Conservation (phyloP, 2,329 filamentous ascomycete genomes). For the Pseudopyrenochaeta lycopersici region DNA sequence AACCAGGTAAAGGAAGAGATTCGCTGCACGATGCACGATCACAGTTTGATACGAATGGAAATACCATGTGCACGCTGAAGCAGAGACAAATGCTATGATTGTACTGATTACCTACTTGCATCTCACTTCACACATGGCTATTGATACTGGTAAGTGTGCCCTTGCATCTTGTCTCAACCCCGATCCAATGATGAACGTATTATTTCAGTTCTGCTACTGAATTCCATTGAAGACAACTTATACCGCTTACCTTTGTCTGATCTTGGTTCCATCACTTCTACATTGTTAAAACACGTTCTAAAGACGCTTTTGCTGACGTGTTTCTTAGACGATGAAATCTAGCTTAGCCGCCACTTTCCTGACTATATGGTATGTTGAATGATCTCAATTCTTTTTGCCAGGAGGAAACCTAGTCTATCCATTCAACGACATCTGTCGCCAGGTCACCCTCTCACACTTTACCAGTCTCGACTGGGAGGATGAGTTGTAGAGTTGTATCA, state of each 20-base stretch:
- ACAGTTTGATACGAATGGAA: too few species aligned
- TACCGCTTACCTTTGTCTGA: constrained; percentile 67
- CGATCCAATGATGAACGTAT: constrained; percentile 48
- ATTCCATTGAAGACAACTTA: constrained; percentile 65
- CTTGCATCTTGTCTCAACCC: background rate
- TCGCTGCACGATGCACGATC: too few species aligned
- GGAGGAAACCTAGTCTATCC: constrained; percentile 70
- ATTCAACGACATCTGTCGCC: constrained; percentile 71
- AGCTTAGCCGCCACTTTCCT: background rate
- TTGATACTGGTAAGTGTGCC: constrained; percentile 31
- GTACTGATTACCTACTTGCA: too few species aligned
- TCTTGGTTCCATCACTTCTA: constrained; percentile 16
- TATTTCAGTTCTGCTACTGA: constrained; percentile 72
- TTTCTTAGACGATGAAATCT: constrained; percentile 6
- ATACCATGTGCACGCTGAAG: too few species aligned
- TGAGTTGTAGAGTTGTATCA: constrained; percentile 76
- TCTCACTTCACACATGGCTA: too few species aligned
- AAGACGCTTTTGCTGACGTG: constrained; percentile 24
- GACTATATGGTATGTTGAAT: constrained; percentile 31
- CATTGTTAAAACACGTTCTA: constrained; percentile 4
- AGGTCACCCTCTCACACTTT: constrained; percentile 78
- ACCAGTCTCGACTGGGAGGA: constrained; percentile 68
- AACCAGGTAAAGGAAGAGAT: background rate
- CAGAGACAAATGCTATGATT: background rate
- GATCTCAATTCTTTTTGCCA: constrained; percentile 41